Base-by-base conservation (phyloP, 78 protist genomes). In the Dictyostelium purpureum region DNA sequence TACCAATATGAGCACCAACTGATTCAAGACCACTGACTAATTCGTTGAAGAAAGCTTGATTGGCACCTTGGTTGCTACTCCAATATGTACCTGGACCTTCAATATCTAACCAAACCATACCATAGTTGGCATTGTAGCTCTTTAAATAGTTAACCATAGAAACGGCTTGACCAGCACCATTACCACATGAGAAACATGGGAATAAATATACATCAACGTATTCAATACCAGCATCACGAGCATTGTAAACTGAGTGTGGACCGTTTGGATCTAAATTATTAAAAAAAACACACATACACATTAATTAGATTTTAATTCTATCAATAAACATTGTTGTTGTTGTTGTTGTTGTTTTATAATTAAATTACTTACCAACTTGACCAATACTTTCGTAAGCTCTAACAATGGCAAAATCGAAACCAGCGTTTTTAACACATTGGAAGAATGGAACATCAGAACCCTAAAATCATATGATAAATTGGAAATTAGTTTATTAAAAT, bases 51-150 rank as follows among this genome's bases (percentile, higher is more conserved):
- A 88, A 79, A 11, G 49, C 57, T 18, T 14, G 4, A 31, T 91
- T 91, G 11, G 31, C 67, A 4, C 19, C 19, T 47, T 35, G 59
- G 26, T 28, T 26, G 10, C 14, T 1, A 42, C 38, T 18, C 85
- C 89, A 67, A 31, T 74, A 91, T 21, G 24, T 24, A 33, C 47
- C 42, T 43, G 95, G 71, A 77, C 89, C 95, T 40, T 91, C 95
- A 24, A 91, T 74, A 54, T 91, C 95, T 43, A 91, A 54, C 95
- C 95, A 91, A 24, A 82, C 35, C 66, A 69, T 91, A 37, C 69
- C 77, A 65, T 33, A 43, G 26, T 51, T 74, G 2, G 80, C 57
- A 51, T 51, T 80, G 18, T 45, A 21, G 11, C 75, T 57, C n/a
- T 65, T 33, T 6, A 31, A 33, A 38, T 38, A n/a, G 0, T 70